Base-by-base conservation (phyloP, 345 rosid species). In the Sonneratia caseolaris region DNA sequence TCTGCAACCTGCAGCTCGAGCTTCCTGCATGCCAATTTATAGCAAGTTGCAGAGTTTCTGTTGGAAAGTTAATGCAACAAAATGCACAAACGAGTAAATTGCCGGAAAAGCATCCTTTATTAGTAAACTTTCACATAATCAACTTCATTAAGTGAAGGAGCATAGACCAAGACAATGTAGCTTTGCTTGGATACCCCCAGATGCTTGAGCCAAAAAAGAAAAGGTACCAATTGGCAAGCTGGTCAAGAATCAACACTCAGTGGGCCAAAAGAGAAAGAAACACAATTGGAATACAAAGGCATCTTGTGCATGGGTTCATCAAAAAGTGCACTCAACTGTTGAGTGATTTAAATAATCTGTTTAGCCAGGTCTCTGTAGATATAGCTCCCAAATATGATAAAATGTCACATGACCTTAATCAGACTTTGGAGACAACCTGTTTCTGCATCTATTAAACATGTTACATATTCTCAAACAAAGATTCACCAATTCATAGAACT, bases 1-100 rank as follows among this genome's bases (percentile, higher is more conserved):
- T 73, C 69, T 79, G 73, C 87, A 91, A 74, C 97, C 93, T 78
- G 91, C 88, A 75, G 86, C 85, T 74, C 89, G 89, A 76, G 97
- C 99, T 78, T 87, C 96, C 99, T 95, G 89, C 78, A 16, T 43
- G 51, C 16, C 27, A 37, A 49, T 56, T 13, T 13, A 47, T 47
- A 47, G 51, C 51, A 47, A 47, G 51, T 47, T 47, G 15, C 13
- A 47, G 13, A 13, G 13, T 47, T 47, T 47, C 51, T 13, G 5
- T 38, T 35, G 22, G 55, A 35, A 36, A 59, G 21, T 21, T 24
- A 15, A 37, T 16, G 42, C 37, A 64, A 36, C 32, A 40, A 40
- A 8, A 8, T 40, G 43, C 43, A 8, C 43, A 1, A 8, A 47
- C 2, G 51, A 47, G 51, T 47, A 47, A 47, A 3, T 47, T 47